phyloP scores from a whole-genome alignment of 2,329 filamentous ascomycete species.

The Pyrenochaeta sp. region DNA sequence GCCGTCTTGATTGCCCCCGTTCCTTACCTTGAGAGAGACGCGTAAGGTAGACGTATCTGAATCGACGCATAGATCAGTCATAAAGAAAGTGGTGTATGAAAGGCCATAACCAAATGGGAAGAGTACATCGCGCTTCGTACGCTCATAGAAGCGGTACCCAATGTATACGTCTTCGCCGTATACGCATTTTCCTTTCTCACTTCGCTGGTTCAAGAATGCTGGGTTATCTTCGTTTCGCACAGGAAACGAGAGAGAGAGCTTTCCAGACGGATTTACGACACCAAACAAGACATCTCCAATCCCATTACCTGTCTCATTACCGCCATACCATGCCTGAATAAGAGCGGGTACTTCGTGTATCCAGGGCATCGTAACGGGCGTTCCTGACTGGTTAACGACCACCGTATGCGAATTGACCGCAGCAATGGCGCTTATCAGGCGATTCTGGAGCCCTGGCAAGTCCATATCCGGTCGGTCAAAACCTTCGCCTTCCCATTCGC shows the following conservation, averaged over 20 bases:
- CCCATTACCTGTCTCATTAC: conserved; percentile 83
- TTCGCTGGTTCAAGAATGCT: conserved; percentile 79
- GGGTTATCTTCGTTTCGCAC: conserved; percentile 65
- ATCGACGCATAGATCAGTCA: conserved; percentile 58
- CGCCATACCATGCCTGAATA: conserved; percentile 79
- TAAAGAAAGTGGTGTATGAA: conserved; percentile 76
- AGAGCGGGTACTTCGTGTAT: conserved; percentile 78
- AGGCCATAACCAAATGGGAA: conserved; percentile 86
- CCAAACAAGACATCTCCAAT: conserved; percentile 80
- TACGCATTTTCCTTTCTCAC: conserved; percentile 75
- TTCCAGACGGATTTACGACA: conserved; percentile 75
- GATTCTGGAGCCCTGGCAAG: conserved; percentile 62
- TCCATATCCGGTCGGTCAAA: conserved; percentile 67
- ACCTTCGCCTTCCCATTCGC: conserved; percentile 75
- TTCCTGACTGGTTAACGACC: conserved; percentile 84
- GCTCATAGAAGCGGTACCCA: conserved; percentile 88
- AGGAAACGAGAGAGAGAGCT: conserved; percentile 75
- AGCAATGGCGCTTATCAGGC: conserved; percentile 67
- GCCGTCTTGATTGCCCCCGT: conserved; percentile 64
- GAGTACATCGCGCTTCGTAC: conserved; percentile 67
- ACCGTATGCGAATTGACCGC: conserved; percentile 72
- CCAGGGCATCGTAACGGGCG: conserved; percentile 78
- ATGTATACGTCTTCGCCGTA: conserved; percentile 78
- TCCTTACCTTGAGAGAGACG: conserved; percentile 59
- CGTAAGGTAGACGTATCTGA: conserved; percentile 49